Evolutionary conservation across 257 asterid genomes (phyloP).

Genomic region (Datura wrightii): DNA sequence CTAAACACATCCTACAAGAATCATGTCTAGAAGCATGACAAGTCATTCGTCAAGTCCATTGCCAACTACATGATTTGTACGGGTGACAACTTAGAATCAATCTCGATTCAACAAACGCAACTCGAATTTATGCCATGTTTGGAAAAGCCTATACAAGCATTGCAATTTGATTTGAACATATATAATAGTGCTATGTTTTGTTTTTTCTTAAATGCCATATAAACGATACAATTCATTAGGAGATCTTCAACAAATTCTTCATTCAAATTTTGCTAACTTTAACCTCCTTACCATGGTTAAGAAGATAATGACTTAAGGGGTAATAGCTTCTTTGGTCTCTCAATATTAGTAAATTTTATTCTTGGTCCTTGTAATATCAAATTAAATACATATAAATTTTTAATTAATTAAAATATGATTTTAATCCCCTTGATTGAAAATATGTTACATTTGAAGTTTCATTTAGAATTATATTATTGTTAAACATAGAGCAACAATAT

Average conservation of each 20-base stretch:
- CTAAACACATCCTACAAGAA: neutral
- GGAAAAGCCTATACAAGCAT: neutral
- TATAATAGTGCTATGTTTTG: neutral
- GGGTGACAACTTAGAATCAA: neutral
- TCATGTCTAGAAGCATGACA: neutral
- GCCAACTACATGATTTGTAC: neutral
- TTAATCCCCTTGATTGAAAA: neutral
- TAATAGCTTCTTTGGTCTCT: too few relatives aligned
- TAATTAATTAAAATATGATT: neutral
- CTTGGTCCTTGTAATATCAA: neutral
- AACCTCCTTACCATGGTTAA: neutral
- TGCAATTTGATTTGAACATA: neutral
- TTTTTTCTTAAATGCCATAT: neutral
- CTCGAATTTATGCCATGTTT: neutral
- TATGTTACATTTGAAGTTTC: neutral
- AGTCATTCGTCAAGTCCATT: neutral
- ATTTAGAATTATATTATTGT: neutral
- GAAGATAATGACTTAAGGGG: neutral
- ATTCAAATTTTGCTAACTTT: neutral
- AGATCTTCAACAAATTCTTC: neutral
- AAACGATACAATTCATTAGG: neutral
- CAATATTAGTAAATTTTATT: neutral
- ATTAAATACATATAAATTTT: neutral
- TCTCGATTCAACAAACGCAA: neutral
- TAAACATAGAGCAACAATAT: neutral